Evolutionary conservation across 2,329 filamentous ascomycete genomes (phyloP), one percentile per base, ranked within the genome.

Genomic region (Fusarium sp.): DNA sequence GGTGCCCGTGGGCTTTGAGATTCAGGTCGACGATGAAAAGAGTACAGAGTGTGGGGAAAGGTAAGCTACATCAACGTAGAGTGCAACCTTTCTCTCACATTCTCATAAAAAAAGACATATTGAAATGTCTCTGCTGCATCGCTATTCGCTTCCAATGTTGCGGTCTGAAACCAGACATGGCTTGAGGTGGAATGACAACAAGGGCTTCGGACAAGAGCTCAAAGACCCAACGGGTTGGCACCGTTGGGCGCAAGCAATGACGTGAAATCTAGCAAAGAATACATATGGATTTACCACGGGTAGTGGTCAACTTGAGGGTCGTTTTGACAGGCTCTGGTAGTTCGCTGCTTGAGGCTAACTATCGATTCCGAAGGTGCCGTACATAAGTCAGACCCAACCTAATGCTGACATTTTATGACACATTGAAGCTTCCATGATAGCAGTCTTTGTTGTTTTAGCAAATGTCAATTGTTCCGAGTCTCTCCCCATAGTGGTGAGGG

Each of bases 11-110:
- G 68, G 57, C 61, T 69, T 69, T 66, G 48, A 63, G 52, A 60
- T 70, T 42, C 52, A 71, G 48, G 58, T 75, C 49, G 56, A 74
- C 63, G 61, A 71, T 75, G 67, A 61, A 59, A 61, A 60, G 65
- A 41, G 65, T 54, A 59, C 63, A 60, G 67, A 41, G 67, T 52
- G 67, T 71, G 71, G 60, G 64, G 71, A 68, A 63, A 63, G 29
- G 29, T 48, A 69, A 62, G 67, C 52, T 67, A 56, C 62, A 61
- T 51, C 63, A 60, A 47, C 65, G 65, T 65, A 67, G 55, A 68
- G 64, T 67, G 61, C 65, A 74, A 72, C 73, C 71, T 60, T 73
- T 60, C 51, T 49, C 49, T 41, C 20, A 46, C 37, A 13, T 32
- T 53, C 34, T 47, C 53, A 44, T 60, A 51, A 34, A 46, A 51